phyloP scores from a whole-genome alignment of 805 yeast genomes.

The Pichia scutulata region DNA sequence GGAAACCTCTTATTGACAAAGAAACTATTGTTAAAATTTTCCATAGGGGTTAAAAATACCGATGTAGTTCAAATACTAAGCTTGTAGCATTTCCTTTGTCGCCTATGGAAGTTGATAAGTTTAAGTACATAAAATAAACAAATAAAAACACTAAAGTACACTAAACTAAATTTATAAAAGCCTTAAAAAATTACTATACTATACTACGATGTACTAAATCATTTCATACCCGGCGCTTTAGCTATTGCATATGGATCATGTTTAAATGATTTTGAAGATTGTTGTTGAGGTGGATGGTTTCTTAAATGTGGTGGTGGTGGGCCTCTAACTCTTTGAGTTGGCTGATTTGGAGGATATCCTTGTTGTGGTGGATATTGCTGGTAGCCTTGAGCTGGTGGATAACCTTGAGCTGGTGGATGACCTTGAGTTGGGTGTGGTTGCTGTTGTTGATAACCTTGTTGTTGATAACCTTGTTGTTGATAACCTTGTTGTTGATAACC shows the following conservation, averaged over 20 bases:
- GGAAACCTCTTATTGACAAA: no score
- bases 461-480: slow-evolving; percentile 9
- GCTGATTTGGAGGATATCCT: not conserved
- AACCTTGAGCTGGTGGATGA: slow-evolving; percentile 7
- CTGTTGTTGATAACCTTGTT: slow-evolving; percentile 8
- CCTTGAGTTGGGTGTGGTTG: slow-evolving; percentile 2
- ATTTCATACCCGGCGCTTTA: slow-evolving; percentile 5
- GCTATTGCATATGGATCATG: slow-evolving; percentile 23
- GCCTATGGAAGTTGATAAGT: no score
- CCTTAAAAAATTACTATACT: not conserved
- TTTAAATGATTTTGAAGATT: slow-evolving; percentile 11
- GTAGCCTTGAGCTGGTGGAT: slow-evolving; percentile 13
- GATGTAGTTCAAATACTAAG: no score
- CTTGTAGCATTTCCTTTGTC: no score
- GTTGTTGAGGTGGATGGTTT: slow-evolving; percentile 13
- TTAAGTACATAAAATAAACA: not conserved
- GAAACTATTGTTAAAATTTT: no score
- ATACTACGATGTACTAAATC: not conserved
- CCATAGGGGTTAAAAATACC: no score
- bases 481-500: slow-evolving; percentile 2
- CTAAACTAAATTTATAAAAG: not conserved
- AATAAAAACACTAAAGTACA: not conserved
- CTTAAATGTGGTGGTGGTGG: slow-evolving; percentile 7
- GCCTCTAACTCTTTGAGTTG: not conserved
- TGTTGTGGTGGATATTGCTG: slow-evolving; percentile 9